Conservation (phyloP, 495 filamentous ascomycete genomes). For the Tuber magnatum region DNA sequence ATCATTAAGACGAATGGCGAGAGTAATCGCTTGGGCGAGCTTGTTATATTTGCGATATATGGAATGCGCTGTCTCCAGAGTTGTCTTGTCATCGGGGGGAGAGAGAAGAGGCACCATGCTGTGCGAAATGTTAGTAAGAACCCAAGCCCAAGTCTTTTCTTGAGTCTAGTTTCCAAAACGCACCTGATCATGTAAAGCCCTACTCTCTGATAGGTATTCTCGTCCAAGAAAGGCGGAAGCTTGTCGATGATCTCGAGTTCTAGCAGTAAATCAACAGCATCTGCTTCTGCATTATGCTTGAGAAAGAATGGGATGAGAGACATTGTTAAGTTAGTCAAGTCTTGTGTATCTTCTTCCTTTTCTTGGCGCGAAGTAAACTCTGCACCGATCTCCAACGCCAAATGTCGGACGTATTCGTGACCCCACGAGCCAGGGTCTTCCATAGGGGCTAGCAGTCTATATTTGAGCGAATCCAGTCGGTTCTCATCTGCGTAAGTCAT, state of each 20-base stretch:
- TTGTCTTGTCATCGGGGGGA: constrained; percentile 91
- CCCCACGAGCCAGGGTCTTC: constrained; percentile 95
- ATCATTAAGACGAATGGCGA: constrained; percentile 91
- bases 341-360: constrained; percentile 56
- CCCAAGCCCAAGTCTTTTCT: background rate
- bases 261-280: constrained; percentile 92
- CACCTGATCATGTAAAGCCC: constrained; percentile 90
- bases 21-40: constrained; percentile 81
- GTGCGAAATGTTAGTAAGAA: constrained; percentile 18
- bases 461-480: constrained; percentile 90
- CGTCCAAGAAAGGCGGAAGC: constrained; percentile 81
- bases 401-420: constrained; percentile 94
- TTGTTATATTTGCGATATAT: constrained; percentile 91
- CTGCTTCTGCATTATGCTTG: constrained; percentile 94
- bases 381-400: constrained; percentile 91
- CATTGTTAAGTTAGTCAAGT: constrained; percentile 73
- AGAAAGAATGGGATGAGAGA: constrained; percentile 89
- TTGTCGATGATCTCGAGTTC: constrained; percentile 94
- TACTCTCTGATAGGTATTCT: constrained; percentile 85
- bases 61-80: constrained; percentile 78
- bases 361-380: constrained; percentile 76
- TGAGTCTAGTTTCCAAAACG: constrained; percentile 22
- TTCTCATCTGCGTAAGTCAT: constrained; percentile 99
- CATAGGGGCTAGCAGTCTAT: constrained; percentile 79
- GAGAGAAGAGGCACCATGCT: constrained; percentile 95